Evolutionary conservation across 2,329 filamentous ascomycete genomes (phyloP), one percentile per base, ranked within the genome.

Genomic region (Cadophora sp.): DNA sequence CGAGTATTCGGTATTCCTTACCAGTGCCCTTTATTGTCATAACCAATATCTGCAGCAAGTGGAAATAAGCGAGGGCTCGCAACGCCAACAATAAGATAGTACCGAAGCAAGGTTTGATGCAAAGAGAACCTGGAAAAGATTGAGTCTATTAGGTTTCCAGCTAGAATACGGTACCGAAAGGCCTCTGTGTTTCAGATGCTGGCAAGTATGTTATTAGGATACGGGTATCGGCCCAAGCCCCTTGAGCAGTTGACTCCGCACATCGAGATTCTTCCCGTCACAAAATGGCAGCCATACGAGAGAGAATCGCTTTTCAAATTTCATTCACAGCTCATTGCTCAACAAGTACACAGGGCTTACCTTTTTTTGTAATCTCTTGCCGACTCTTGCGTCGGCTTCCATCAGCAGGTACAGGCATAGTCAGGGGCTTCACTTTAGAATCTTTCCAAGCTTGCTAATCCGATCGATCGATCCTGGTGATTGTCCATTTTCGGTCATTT

Each of bases 1-100:
- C 51, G 51, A 55, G 51, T 55, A 31, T 19, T 55, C 27, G 51
- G 51, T 55, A 31, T 55, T 14, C 51, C 26, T 19, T 53, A 11
- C 22, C 3, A 24, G 22, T 51, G 1, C 5, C 9, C 5, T 5
- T 53, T 16, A 16, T 8, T 22, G 22, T 48, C 19, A 22, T 22
- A 48, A 48, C 43, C 43, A 55, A 31, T 27, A 31, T 55, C 51
- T 5, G 12, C 14, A 55, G 16, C 14, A 27, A 27, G 51, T 31
- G 31, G 16, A 31, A 3, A n/a, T 55, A 55, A 55, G 51, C 51
- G 51, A 55, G 26, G 5, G 26, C 27, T 53, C 16, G 27, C 51
- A 27, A 55, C 16, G 14, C 16, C 26, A 55, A 55, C 51, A 31
- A 55, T 12, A 29, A 27, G 11, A 29, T 27, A 8, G 4, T 27